Conservation (phyloP, 495 filamentous ascomycete genomes). For the Friedmanniomyces endolithicus region DNA sequence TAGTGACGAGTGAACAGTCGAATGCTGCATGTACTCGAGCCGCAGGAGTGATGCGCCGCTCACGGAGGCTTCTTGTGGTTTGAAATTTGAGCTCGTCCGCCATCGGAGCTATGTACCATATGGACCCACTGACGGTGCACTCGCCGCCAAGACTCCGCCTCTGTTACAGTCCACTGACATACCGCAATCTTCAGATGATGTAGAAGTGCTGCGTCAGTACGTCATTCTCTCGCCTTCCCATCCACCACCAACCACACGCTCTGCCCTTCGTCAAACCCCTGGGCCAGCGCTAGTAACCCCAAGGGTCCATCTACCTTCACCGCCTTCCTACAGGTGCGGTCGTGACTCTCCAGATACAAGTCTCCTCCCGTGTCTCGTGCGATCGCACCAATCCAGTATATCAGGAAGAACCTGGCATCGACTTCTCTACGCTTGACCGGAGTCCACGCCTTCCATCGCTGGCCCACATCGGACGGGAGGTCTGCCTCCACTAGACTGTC, state of each 20-base stretch:
- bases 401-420: neutral
- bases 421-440: neutral
- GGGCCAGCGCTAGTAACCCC: neutral
- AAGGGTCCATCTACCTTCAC: neutral
- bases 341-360: neutral
- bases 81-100: too few species aligned
- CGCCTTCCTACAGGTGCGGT: neutral
- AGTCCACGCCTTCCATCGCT: neutral
- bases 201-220: too few species aligned
- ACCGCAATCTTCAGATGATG: too few species aligned
- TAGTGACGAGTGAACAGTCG: neutral
- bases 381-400: neutral
- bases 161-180: too few species aligned
- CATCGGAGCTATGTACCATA: too few species aligned
- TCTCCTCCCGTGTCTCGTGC: neutral
- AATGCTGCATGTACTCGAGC: too few species aligned
- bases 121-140: too few species aligned
- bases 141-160: too few species aligned
- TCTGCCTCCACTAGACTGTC: too few species aligned
- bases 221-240: neutral
- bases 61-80: too few species aligned
- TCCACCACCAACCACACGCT: neutral
- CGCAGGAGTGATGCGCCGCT: too few species aligned
- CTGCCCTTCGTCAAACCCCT: neutral
- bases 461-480: neutral